Conservation (phyloP, 768 basidiomycete genomes). For the Cubamyces sp. region DNA sequence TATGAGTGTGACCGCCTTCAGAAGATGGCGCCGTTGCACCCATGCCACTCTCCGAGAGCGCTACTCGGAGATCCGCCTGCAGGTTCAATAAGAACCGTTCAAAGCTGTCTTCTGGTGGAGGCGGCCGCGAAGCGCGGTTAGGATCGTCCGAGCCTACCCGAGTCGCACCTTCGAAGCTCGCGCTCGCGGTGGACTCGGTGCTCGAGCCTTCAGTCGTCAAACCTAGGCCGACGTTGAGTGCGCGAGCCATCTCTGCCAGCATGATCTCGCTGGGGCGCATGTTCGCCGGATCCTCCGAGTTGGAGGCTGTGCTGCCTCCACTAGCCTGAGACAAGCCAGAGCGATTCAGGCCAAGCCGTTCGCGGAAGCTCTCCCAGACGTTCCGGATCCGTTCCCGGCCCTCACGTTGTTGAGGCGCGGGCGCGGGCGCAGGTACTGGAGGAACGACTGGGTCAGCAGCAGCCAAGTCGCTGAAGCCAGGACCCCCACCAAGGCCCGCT, state of each 20-base stretch:
- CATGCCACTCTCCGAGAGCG: conserved; percentile 48
- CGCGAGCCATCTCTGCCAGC: conserved; percentile 81
- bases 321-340: not conserved
- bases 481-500: conserved; percentile 34
- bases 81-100: conserved; percentile 81
- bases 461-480: conserved; percentile 36
- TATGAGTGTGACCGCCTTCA: not conserved
- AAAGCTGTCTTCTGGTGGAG: conserved; percentile 68
- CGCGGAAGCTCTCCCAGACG: conserved; percentile 70
- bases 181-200: not conserved
- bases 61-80: conserved; percentile 70
- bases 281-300: conserved; percentile 30
- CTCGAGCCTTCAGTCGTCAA: conserved; percentile 25
- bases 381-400: conserved; percentile 54
- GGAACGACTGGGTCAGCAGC: conserved; percentile 25
- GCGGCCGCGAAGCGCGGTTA: conserved; percentile 18
- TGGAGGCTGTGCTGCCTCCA: not conserved
- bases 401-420: conserved; percentile 21
- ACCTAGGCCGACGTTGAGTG: conserved; percentile 71
- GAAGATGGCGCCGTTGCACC: not conserved
- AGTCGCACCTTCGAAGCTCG: not conserved
- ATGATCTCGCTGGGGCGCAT: conserved; percentile 66
- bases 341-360: conserved; percentile 58
- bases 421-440: conserved; percentile 2
- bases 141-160: not conserved